Base-by-base conservation (phyloP, 2,329 filamentous ascomycete species). In the Diaporthe ampelina region DNA sequence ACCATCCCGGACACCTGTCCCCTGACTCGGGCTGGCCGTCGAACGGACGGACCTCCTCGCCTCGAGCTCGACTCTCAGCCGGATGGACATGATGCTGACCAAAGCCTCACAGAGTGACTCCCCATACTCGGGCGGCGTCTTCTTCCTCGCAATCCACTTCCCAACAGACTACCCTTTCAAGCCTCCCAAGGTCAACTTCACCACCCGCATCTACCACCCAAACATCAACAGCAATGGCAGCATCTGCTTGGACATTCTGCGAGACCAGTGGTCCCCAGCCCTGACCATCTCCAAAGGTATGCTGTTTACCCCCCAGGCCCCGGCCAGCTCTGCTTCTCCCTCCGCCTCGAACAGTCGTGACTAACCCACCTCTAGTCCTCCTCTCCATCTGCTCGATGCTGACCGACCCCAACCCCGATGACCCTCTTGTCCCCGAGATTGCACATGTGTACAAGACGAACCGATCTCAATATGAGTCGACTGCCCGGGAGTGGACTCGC, bases 221-320 rank as follows among this genome's bases (percentile, higher is more conserved):
- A 99, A 99, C 88, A 99, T 99, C 95, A 99, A 99, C 92, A 97
- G 95, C 79, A 98, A 98, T 86, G 97, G 97, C 86, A 98, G 95
- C 87, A 99, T 99, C 86, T 99, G 97, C 86, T 88, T 99, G 84
- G 97, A 99, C 83, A 99, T 99, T 83, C 89, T 99, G 83, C 93
- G 97, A 88, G 97, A 99, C 86, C 97, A 99, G 88, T 99, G 97
- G 97, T 98, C 95, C 85, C 97, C 97, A 56, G 97, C 97, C 78
- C 89, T 99, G 86, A 99, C 97, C 79, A 98, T 99, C 82, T 98
- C 95, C 76, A 99, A 99, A 92, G 97, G 97, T 98, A 87, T 74
- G 86, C 54, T 15, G 3, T 43, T 13, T 17, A 6, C 40, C 40
- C 15, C 40, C 40, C 40, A 43, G 40, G 40, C 15, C 40, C 15